A percentile compares a stretch with the other conserved stretches of the same genome.
Evolutionary conservation across 2,329 filamentous ascomycete species (phyloP).

Genomic region (Beauveria bassiana): DNA sequence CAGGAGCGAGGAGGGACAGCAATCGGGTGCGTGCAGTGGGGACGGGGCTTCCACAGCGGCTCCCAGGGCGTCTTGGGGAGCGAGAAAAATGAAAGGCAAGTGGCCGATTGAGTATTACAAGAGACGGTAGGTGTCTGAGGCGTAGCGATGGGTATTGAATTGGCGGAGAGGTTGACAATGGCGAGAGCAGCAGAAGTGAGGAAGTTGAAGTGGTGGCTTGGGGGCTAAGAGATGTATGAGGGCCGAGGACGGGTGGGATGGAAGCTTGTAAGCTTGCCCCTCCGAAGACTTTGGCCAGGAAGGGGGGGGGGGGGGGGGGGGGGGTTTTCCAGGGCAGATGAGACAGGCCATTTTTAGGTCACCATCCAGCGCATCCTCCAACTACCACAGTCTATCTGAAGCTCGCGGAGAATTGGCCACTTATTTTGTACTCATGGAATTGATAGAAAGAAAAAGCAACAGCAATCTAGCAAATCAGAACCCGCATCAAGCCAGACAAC

Average conservation of each 20-base stretch:
- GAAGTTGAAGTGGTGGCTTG: conserved; percentile 7
- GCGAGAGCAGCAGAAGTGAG: neutral
- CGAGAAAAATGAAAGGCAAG: conserved; percentile 1
- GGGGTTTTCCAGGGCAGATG: too few species aligned
- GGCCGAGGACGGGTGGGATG: conserved; percentile 4
- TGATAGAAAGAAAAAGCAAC: too few species aligned
- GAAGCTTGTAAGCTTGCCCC: neutral
- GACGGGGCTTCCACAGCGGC: neutral
- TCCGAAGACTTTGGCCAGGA: neutral
- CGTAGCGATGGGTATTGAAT: neutral
- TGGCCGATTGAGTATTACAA: neutral
- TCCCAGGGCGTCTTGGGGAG: neutral
- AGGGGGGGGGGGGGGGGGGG: neutral
- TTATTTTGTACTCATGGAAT: too few species aligned
- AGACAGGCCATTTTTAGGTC: neutral
- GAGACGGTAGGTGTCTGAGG: neutral
- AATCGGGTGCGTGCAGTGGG: conserved; percentile 2
- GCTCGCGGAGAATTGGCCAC: too few species aligned
- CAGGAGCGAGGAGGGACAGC: conserved; percentile 3
- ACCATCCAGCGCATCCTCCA: neutral
- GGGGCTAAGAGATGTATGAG: neutral
- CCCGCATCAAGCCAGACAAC: too few species aligned
- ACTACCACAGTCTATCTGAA: too few species aligned
- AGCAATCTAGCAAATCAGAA: too few species aligned
- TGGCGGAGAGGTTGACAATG: neutral